Conservation (phyloP, 148 eudicot genomes). For the Suaeda aralocaspica region DNA sequence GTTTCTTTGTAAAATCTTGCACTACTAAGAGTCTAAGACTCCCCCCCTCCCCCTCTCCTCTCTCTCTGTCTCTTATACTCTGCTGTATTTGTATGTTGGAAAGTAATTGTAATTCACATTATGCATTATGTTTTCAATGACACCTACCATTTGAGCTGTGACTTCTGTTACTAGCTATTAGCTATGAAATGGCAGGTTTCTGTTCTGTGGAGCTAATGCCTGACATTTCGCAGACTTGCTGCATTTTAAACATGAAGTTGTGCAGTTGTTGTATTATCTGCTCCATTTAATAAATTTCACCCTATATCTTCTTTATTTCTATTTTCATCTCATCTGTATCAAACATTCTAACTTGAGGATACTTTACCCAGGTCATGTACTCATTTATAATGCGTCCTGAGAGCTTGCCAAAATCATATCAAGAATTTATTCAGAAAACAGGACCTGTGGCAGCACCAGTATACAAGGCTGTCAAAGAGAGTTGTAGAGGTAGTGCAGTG, state of each 20-base stretch:
- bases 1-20: background rate
- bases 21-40: too few species aligned
- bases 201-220: background rate
- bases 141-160: background rate
- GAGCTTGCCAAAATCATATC: conserved; percentile 95
- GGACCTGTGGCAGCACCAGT: conserved; percentile 96
- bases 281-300: conserved; percentile 1
- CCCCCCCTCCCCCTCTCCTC: background rate
- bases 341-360: conserved; percentile 11
- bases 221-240: background rate
- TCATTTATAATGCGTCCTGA: conserved; percentile 96
- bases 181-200: background rate
- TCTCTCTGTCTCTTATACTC: background rate
- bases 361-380: conserved; percentile 76
- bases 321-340: background rate
- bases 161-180: background rate
- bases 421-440: conserved; percentile 94
- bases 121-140: background rate
- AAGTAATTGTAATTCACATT: background rate
- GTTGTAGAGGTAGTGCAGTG: conserved; percentile 80
- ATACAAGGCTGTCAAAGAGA: conserved; percentile 89
- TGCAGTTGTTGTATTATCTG: conserved; percentile 1
- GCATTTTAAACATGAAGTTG: background rate
- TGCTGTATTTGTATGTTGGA: background rate
- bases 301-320: background rate